phyloP scores from a whole-genome alignment of 768 basidiomycete genomes.

The Lactarius hengduanensis region DNA sequence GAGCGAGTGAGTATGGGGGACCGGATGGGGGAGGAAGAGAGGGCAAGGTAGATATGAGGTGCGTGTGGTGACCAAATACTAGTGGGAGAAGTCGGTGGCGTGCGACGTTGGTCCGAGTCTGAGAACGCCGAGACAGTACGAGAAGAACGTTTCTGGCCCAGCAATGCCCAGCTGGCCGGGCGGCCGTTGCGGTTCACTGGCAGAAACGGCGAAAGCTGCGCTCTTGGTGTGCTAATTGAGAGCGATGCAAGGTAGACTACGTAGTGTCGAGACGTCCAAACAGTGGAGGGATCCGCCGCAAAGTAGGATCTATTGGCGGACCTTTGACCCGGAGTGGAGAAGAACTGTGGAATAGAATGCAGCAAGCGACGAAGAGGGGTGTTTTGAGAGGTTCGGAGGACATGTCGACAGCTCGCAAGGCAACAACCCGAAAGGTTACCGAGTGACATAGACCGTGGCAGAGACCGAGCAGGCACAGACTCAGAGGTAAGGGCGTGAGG shows the following conservation, averaged over 20 bases:
- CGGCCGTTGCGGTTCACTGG: not conserved
- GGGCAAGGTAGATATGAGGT: not conserved
- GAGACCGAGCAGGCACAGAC: not conserved
- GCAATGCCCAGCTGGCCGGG: not conserved
- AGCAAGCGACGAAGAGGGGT: not conserved
- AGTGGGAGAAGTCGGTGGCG: not conserved
- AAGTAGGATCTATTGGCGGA: not conserved
- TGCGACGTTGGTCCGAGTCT: not conserved
- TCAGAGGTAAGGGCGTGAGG: not conserved
- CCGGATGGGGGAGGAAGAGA: too few relatives aligned
- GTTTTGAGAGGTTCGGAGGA: not conserved
- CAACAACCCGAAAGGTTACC: not conserved
- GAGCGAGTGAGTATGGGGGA: not conserved
- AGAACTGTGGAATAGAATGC: not conserved
- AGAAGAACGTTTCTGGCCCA: not conserved
- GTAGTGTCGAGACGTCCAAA: not conserved
- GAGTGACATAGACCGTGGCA: not conserved
- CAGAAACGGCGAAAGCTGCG: not conserved
- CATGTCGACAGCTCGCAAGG: not conserved
- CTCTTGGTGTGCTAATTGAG: not conserved
- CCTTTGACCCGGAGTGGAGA: not conserved
- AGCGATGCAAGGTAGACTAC: not conserved
- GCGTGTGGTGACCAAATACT: not conserved
- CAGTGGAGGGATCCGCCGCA: not conserved
- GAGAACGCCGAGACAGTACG: not conserved